Conservation (phyloP, 805 yeast genomes). For the Teunomyces tritomae region DNA sequence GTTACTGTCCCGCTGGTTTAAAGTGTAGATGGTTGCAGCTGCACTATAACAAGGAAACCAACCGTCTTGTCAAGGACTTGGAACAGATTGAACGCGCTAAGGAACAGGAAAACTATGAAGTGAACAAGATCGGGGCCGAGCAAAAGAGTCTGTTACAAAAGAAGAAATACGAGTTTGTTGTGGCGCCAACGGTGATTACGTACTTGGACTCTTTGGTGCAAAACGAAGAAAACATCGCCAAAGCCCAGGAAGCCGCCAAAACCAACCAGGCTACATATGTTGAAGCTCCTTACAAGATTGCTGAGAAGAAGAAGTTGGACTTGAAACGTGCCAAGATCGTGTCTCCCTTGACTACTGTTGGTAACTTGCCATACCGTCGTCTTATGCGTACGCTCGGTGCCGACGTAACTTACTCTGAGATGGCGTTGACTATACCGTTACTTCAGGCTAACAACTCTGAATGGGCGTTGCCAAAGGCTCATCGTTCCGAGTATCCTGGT, state of each 20-base stretch:
- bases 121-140: slow-evolving; percentile 57
- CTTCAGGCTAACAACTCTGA: slow-evolving; percentile 90
- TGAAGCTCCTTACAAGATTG: slow-evolving; percentile 73
- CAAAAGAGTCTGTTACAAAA: slow-evolving; percentile 51
- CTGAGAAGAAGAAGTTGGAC: slow-evolving; percentile 78
- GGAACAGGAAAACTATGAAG: slow-evolving; percentile 46
- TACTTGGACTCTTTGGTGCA: slow-evolving; percentile 63
- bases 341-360: slow-evolving; percentile 96
- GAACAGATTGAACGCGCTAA: slow-evolving; percentile 33
- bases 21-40: slow-evolving; percentile 88
- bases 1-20: slow-evolving; percentile 88
- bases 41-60: slow-evolving; percentile 54
- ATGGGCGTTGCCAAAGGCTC: slow-evolving; percentile 97
- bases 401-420: slow-evolving; percentile 90
- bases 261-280: slow-evolving; percentile 50
- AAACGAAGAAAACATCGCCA: slow-evolving; percentile 37
- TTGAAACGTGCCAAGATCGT: slow-evolving; percentile 76
- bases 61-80: slow-evolving; percentile 44
- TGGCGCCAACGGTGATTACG: slow-evolving; percentile 55
- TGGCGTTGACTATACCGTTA: slow-evolving; percentile 86
- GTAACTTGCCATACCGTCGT: slow-evolving; percentile 92
- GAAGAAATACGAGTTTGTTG: slow-evolving; percentile 57
- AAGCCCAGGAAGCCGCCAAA: slow-evolving; percentile 24
- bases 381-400: slow-evolving; percentile 89
- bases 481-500: slow-evolving; percentile 74